These are phyloP conservation scores for Ceratobasidium sp. DNA, from an alignment of 1,284 basidiomycete genomes.

Conservation along the genomic window DNA sequence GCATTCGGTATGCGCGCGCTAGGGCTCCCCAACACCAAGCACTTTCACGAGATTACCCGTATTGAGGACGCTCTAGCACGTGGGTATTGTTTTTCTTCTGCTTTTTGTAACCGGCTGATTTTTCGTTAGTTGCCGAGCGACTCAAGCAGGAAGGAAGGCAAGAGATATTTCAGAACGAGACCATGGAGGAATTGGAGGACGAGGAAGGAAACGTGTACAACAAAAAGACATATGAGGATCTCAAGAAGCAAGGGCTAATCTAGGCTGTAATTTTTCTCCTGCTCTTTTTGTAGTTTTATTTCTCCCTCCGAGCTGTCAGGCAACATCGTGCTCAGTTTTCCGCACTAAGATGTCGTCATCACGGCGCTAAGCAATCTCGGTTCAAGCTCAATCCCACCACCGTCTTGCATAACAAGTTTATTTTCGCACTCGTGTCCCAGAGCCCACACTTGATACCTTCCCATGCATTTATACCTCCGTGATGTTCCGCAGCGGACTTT, in stretches of 20 bases:
- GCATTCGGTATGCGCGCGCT: constrained; percentile 98
- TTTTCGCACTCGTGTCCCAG: background rate
- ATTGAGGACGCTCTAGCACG: constrained; percentile 95
- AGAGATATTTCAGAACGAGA: constrained; percentile 89
- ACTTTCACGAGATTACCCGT: constrained; percentile 97
- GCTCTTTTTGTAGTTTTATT: constrained; percentile 12
- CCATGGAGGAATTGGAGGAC: constrained; percentile 96
- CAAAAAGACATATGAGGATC: constrained; percentile 86
- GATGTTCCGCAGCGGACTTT: constrained; percentile 66
- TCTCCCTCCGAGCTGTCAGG: background rate
- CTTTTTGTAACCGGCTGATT: constrained; percentile 1
- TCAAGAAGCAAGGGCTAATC: constrained; percentile 90
- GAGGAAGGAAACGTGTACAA: constrained; percentile 96
- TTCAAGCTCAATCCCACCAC: constrained; percentile 28
- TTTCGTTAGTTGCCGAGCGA: constrained; percentile 83
- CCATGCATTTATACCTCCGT: constrained; percentile 73
- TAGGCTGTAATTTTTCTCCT: constrained; percentile 51
- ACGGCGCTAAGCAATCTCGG: constrained; percentile 15
- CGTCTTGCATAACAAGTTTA: background rate
- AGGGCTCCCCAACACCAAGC: constrained; percentile 96
- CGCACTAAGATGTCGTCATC: background rate
- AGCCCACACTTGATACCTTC: background rate
- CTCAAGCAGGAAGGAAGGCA: constrained; percentile 91
- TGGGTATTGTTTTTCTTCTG: constrained; percentile 56
- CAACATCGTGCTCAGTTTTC: background rate